A percentile compares a stretch with the other conserved stretches of the same genome.
phyloP scores from a whole-genome alignment of 495 filamentous ascomycete species.

The Tuber aestivum region DNA sequence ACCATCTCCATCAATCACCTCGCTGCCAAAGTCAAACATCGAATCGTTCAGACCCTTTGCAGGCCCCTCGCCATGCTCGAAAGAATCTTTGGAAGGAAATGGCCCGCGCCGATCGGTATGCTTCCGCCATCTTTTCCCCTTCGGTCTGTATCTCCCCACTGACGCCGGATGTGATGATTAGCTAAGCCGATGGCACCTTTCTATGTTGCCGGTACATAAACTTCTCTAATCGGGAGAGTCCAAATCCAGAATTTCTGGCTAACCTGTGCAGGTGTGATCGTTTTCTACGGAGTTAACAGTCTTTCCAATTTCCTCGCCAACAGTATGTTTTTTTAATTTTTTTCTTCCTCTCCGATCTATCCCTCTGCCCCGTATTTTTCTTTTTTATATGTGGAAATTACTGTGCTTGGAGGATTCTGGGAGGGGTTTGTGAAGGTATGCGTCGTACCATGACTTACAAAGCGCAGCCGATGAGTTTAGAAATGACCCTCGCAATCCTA shows the following conservation, averaged over 20 bases:
- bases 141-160: slow-evolving; percentile 19
- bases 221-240: slow-evolving; percentile 3
- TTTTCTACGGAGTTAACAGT: slow-evolving; percentile 83
- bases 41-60: background rate
- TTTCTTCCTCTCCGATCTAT: no score
- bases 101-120: slow-evolving; percentile 78
- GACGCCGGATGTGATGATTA: slow-evolving; percentile 45
- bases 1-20: slow-evolving; percentile 37
- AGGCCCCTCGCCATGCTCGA: slow-evolving; percentile 52
- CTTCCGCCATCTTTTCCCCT: slow-evolving; percentile 40
- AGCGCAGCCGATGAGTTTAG: slow-evolving; percentile 76
- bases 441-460: background rate
- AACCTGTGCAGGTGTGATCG: slow-evolving; percentile 59
- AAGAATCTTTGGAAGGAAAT: slow-evolving; percentile 67
- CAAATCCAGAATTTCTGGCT: slow-evolving; percentile 27
- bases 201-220: slow-evolving; percentile 70
- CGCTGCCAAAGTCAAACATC: background rate
- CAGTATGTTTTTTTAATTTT: slow-evolving; percentile 60
- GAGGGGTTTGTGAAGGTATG: background rate
- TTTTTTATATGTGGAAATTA: background rate
- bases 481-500: slow-evolving; percentile 89
- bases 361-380: slow-evolving; percentile 10
- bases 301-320: slow-evolving; percentile 61
- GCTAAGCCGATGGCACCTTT: slow-evolving; percentile 85
- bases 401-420: background rate